Evolutionary conservation across 2,329 filamentous ascomycete species (phyloP), one percentile per base, ranked within the genome.

Genomic region (Colletotrichum salicis): DNA sequence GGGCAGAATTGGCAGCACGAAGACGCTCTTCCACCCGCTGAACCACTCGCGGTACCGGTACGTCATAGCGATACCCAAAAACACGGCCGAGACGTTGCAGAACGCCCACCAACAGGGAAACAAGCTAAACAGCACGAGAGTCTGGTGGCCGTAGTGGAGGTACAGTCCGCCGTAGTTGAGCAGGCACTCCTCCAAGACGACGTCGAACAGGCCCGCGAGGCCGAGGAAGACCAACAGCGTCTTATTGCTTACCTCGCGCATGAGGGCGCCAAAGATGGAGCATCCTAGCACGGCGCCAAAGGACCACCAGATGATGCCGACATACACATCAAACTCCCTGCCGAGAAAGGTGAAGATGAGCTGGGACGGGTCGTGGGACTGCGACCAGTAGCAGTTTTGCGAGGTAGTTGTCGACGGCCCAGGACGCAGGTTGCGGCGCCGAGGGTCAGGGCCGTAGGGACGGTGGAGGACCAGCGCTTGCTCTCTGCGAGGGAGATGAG

Each of bases 301-400:
- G 54, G 52, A 64, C 66, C 59, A 68, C 66, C 66, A 68, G 10
- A 64, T 64, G 10, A 68, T 68, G 41, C 66, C 52, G 66, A 68
- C 66, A 5, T 35, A 68, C 2, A 51, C 4, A 10, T 68, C 66
- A 5, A 64, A 68, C 3, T 58, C 66, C 12, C 66, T 59, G 1
- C 59, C 59, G 6, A 64, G 37, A 1, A 68, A 29, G 6, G 59
- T 64, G 15, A 64, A 68, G 22, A 68, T 64, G 37, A 64, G 59
- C 10, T 57, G 2, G 8, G 51, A 1, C 3, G 66, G 66, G 8
- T 68, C 66, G 37, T 64, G 4, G 3, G 66, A 68, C 22, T 68
- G 55, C 19, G 59, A 52, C 59, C 62, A 51, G 2, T 68, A 68
- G 24, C 52, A 48, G 52, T 68, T 68, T 57, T 13, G 57, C 57